Percentiles rank a stretch among this genome's conserved stretches.
Conservation (phyloP, 495 filamentous ascomycete genomes). For the Daldinia caldariorum region DNA sequence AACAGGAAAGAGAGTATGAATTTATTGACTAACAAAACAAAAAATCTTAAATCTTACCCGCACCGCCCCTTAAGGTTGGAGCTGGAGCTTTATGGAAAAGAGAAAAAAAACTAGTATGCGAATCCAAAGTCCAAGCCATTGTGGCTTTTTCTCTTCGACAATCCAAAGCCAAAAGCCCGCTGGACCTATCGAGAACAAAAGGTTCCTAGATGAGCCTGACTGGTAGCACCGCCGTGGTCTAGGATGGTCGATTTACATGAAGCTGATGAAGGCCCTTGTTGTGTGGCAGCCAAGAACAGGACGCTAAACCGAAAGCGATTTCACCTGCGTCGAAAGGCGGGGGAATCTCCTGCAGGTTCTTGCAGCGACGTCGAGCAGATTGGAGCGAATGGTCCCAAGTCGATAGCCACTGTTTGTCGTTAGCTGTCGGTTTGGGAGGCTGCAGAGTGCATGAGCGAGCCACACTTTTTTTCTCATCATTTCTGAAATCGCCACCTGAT, state of each 20-base stretch:
- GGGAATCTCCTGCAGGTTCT: constrained; percentile 46
- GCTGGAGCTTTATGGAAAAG: constrained; percentile 12
- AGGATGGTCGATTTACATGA: constrained; percentile 39
- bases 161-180: constrained; percentile 38
- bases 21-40: constrained; percentile 9
- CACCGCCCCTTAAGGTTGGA: not conserved
- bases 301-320: constrained; percentile 43
- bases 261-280: constrained; percentile 21
- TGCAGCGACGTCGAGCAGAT: constrained; percentile 37
- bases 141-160: constrained; percentile 14
- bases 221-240: constrained; percentile 40
- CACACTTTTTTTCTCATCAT: constrained; percentile 36
- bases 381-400: constrained; percentile 45
- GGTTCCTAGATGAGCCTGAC: constrained; percentile 31
- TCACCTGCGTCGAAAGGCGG: constrained; percentile 45
- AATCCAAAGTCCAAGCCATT: constrained; percentile 17
- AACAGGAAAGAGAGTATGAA: not conserved
- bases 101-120: constrained; percentile 4
- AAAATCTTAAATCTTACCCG: constrained; percentile 7
- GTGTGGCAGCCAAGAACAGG: constrained; percentile 34
- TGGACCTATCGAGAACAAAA: constrained; percentile 32
- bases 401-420: constrained; percentile 35
- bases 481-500: constrained; percentile 37
- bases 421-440: constrained; percentile 29
- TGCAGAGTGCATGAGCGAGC: constrained; percentile 35